These are phyloP conservation scores for Priceomyces haplophilus DNA, from an alignment of 805 yeast species.

Conservation along the genomic window DNA sequence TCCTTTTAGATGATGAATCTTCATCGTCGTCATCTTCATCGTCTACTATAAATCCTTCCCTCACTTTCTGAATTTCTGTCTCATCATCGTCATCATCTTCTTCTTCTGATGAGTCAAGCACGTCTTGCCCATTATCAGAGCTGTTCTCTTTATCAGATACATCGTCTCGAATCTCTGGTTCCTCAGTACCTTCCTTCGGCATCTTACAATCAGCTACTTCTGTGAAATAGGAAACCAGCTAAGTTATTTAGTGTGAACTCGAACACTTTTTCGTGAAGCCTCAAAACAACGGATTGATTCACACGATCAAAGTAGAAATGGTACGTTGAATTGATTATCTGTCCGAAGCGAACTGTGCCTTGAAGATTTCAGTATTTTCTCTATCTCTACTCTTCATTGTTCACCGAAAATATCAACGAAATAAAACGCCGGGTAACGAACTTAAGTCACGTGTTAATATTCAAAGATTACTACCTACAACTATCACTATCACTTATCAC, in stretches of 20 bases:
- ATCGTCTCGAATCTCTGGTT: slow-evolving; percentile 36
- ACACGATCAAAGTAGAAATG: neutral
- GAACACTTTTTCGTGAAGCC: too few relatives aligned
- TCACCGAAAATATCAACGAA: neutral
- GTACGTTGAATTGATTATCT: neutral
- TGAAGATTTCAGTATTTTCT: neutral
- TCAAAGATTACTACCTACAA: neutral
- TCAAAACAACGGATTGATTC: too few relatives aligned
- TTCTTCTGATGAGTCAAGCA: slow-evolving; percentile 74
- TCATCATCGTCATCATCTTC: slow-evolving; percentile 86
- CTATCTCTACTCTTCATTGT: neutral
- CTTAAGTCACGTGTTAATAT: too few relatives aligned
- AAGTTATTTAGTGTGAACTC: too few relatives aligned
- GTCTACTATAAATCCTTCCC: slow-evolving; percentile 92
- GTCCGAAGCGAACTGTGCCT: neutral
- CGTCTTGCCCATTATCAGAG: slow-evolving; percentile 36
- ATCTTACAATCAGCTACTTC: slow-evolving; percentile 14
- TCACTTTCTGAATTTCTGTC: slow-evolving; percentile 77
- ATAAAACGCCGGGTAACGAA: neutral
- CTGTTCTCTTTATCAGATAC: slow-evolving; percentile 21
- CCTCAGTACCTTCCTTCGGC: slow-evolving; percentile 30
- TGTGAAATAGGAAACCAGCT: neutral
- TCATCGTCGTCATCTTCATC: slow-evolving; percentile 71
- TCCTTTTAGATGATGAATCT: slow-evolving; percentile 22
- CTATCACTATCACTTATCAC: too few relatives aligned